phyloP scores from a whole-genome alignment of 1,284 basidiomycete species.

The Tremellales sp. region DNA sequence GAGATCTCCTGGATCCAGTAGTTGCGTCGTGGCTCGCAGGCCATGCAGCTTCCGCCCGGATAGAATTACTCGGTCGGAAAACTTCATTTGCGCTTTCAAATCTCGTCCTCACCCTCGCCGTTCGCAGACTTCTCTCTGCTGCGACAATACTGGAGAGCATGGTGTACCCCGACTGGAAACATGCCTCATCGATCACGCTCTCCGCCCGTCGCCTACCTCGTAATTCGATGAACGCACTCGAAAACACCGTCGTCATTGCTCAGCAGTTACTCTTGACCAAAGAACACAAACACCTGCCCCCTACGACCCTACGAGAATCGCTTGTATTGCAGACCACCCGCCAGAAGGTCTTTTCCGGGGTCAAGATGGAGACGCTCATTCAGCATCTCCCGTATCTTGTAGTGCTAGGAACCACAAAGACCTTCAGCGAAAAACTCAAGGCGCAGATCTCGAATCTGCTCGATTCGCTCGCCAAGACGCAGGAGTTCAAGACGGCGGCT shows the following conservation, averaged over 20 bases:
- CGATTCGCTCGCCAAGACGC: conserved; percentile 29
- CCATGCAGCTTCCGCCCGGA: conserved; percentile 8
- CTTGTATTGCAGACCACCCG: conserved; percentile 37
- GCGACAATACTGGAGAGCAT: conserved; percentile 27
- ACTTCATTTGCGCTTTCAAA: conserved; percentile 15
- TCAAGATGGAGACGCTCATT: conserved; percentile 33
- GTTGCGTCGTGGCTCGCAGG: conserved; percentile 25
- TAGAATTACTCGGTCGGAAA: conserved; percentile 26
- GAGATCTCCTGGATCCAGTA: conserved; percentile 17
- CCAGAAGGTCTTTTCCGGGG: conserved; percentile 27
- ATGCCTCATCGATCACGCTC: conserved; percentile 21
- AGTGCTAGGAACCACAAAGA: conserved; percentile 26
- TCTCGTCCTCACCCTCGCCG: conserved; percentile 32
- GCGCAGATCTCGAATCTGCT: conserved; percentile 25
- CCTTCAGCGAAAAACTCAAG: conserved; percentile 5
- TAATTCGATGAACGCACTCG: conserved; percentile 27
- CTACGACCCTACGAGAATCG: conserved; percentile 32
- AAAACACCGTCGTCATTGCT: conserved; percentile 28
- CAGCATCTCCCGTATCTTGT: conserved; percentile 40
- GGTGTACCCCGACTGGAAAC: conserved; percentile 35
- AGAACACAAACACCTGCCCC: conserved; percentile 27
- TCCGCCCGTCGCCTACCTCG: conserved; percentile 24
- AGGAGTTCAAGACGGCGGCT: conserved; percentile 46
- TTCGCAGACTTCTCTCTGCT: conserved; percentile 27
- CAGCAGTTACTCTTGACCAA: conserved; percentile 36